Evolutionary conservation across 2,329 filamentous ascomycete species (phyloP).

Genomic region (Colletotrichum brevisporum): DNA sequence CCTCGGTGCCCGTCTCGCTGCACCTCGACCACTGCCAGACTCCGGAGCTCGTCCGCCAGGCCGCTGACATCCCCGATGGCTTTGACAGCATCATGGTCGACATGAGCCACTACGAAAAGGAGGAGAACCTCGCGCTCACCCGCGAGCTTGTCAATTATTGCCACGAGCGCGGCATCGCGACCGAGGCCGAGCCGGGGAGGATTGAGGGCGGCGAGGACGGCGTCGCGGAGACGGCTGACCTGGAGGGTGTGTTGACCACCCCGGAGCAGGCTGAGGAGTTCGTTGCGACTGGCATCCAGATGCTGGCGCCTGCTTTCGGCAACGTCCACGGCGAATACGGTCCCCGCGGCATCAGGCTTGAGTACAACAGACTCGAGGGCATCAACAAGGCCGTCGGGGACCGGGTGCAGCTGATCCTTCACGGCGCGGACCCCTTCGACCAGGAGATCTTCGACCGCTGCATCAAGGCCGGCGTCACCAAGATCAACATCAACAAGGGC

Average conservation of each 20-base stretch:
- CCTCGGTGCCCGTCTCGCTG: constrained; percentile 71
- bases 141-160: constrained; percentile 73
- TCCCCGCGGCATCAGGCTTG: constrained; percentile 71
- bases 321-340: constrained; percentile 84
- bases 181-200: constrained; percentile 77
- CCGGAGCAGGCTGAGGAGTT: constrained; percentile 79
- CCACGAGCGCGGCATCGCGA: constrained; percentile 73
- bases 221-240: constrained; percentile 70
- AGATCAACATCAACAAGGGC: constrained; percentile 72
- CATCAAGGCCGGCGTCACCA: constrained; percentile 65
- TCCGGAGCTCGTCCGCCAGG: constrained; percentile 70
- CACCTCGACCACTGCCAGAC: constrained; percentile 76
- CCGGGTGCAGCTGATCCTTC: constrained; percentile 56
- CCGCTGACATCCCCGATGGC: constrained; percentile 63
- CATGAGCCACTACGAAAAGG: constrained; percentile 80
- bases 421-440: constrained; percentile 70
- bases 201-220: constrained; percentile 77
- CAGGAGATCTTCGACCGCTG: constrained; percentile 64
- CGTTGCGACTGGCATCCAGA: constrained; percentile 79
- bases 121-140: constrained; percentile 76
- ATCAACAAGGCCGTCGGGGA: constrained; percentile 4
- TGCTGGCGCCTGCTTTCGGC: constrained; percentile 81
- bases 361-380: constrained; percentile 54
- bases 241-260: constrained; percentile 71
- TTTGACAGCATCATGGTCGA: constrained; percentile 85